Percentiles rank a stretch among this genome's conserved stretches.
Conservation (phyloP, 2,329 filamentous ascomycete genomes). For the Aspergillus chevalieri region DNA sequence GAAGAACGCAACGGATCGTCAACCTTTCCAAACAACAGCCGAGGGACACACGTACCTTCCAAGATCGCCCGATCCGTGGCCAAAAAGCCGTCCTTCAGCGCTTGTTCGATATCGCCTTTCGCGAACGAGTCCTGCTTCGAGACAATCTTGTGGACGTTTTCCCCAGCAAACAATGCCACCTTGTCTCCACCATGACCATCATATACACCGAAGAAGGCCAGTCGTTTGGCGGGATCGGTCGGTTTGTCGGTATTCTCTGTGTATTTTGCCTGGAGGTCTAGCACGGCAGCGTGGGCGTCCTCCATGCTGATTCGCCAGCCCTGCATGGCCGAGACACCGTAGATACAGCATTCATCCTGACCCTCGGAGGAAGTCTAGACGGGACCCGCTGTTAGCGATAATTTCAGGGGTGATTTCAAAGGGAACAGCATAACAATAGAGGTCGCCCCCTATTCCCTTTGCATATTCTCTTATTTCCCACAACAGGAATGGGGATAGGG, state of each 20-base stretch:
- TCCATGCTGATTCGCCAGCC: constrained; percentile 99
- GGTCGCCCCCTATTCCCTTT: too few species aligned
- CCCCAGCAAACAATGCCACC: constrained; percentile 86
- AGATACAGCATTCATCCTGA: constrained; percentile 87
- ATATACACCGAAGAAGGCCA: constrained; percentile 97
- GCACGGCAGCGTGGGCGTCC: constrained; percentile 82
- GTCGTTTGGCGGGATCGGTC: constrained; percentile 61
- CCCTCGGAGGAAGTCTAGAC: constrained; percentile 76
- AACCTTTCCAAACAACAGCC: not conserved
- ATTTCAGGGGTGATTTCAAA: not conserved
- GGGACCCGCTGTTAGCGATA: constrained; percentile 8
- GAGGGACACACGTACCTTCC: constrained; percentile 60
- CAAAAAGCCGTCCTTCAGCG: constrained; percentile 93
- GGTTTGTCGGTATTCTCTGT: constrained; percentile 48
- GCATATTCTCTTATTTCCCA: too few species aligned
- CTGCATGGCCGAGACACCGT: constrained; percentile 97
- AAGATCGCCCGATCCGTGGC: constrained; percentile 94
- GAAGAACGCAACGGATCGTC: not conserved
- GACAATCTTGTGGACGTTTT: constrained; percentile 89
- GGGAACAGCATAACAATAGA: too few species aligned
- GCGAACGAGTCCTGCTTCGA: constrained; percentile 93
- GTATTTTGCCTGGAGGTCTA: constrained; percentile 69
- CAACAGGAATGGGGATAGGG: not conserved
- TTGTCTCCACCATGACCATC: constrained; percentile 97
- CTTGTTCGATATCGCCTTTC: constrained; percentile 85